Percentiles rank a stretch among this genome's conserved stretches.
Evolutionary conservation across 176 grass and related monocot species (phyloP).

Genomic region (Olyra latifolia): DNA sequence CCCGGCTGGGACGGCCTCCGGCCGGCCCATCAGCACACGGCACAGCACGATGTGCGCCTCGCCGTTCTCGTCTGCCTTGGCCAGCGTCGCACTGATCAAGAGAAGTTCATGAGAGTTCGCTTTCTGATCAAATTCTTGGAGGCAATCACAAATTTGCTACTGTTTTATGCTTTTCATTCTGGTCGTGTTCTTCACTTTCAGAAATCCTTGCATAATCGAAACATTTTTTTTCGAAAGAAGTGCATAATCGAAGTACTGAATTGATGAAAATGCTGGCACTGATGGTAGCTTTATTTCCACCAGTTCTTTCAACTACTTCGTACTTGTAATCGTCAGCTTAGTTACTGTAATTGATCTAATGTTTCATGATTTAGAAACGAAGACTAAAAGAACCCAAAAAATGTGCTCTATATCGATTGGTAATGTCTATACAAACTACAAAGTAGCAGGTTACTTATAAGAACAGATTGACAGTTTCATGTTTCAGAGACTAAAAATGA

Average conservation of each 20-base stretch:
- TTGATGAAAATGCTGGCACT: neutral
- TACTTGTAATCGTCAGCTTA: conserved; percentile 11
- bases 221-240: neutral
- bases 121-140: neutral
- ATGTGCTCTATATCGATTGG: neutral
- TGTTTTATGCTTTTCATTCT: neutral
- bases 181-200: neutral
- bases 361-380: neutral
- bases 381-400: neutral
- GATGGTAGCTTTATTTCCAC: neutral
- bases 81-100: conserved; percentile 50
- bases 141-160: neutral
- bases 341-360: neutral
- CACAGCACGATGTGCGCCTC: conserved; percentile 79
- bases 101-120: conserved; percentile 8
- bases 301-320: neutral
- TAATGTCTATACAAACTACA: neutral
- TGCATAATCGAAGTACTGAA: neutral
- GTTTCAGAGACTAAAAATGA: neutral
- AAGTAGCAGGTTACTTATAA: neutral
- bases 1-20: conserved; percentile 52
- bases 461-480: neutral
- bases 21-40: conserved; percentile 68
- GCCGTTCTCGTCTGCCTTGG: conserved; percentile 54
- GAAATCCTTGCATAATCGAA: no score